phyloP scores from a whole-genome alignment of 225 moss, liverwort and hornwort genomes.

The Marchantia paleacea region DNA sequence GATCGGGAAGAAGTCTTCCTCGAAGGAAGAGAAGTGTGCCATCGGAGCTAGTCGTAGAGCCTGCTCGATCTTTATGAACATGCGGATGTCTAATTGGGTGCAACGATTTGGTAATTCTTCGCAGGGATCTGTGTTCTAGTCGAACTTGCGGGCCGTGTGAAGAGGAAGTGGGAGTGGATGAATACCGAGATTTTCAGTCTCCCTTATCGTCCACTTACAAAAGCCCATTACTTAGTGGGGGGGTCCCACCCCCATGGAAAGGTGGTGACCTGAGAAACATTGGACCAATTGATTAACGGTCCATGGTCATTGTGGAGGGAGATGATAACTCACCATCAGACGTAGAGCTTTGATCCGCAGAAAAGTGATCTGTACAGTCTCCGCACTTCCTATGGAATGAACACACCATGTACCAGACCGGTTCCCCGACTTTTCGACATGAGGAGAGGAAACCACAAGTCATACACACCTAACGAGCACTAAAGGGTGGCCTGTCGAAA shows the following conservation, averaged over 20 bases:
- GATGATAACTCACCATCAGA: neutral
- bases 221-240: neutral
- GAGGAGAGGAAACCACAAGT: slow-evolving; percentile 7
- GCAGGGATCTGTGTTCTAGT: too few relatives aligned
- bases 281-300: neutral
- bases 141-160: too few relatives aligned
- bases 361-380: slow-evolving; percentile 9
- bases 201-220: too few relatives aligned
- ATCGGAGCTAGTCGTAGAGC: too few relatives aligned
- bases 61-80: too few relatives aligned
- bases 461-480: neutral
- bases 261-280: neutral
- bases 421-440: neutral
- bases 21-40: too few relatives aligned
- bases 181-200: too few relatives aligned
- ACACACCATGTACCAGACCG: slow-evolving; percentile 20
- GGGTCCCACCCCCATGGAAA: neutral
- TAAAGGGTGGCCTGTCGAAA: neutral
- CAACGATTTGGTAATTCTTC: too few relatives aligned
- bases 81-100: too few relatives aligned
- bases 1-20: too few relatives aligned
- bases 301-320: neutral
- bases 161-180: too few relatives aligned
- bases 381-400: slow-evolving; percentile 18
- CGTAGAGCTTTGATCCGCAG: slow-evolving; percentile 8